phyloP scores from a whole-genome alignment of 225 moss, liverwort and hornwort species.

The Neckera pumila region DNA sequence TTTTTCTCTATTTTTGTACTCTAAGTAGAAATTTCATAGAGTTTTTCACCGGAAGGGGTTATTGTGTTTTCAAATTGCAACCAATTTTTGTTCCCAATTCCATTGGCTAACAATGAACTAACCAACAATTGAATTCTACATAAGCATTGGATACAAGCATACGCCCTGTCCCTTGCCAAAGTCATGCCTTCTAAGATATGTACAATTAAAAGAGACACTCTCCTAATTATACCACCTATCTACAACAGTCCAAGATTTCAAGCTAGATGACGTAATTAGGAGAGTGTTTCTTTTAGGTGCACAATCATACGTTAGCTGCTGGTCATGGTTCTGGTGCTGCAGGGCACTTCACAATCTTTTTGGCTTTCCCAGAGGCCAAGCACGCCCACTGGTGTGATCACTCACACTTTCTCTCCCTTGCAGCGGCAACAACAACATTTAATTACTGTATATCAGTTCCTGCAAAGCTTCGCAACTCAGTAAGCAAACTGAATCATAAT shows the following conservation, averaged over 20 bases:
- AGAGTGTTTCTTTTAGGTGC: not conserved
- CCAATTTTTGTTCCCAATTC: not conserved
- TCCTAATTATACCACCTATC: too few species aligned
- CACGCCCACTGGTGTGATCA: not conserved
- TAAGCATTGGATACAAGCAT: not conserved
- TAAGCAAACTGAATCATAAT: too few species aligned
- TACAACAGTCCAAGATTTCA: not conserved
- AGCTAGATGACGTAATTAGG: too few species aligned
- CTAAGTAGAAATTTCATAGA: too few species aligned
- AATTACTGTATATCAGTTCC: too few species aligned
- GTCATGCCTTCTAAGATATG: not conserved
- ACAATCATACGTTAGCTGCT: not conserved
- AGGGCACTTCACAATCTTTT: not conserved
- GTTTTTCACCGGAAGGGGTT: too few species aligned
- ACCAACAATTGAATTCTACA: not conserved
- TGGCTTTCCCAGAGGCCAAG: not conserved
- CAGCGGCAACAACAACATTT: not conserved
- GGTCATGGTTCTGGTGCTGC: not conserved
- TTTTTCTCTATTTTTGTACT: too few species aligned
- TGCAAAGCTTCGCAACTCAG: not conserved
- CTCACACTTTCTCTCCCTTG: not conserved
- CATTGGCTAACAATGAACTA: fast-evolving
- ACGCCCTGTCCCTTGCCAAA: not conserved
- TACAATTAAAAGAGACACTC: too few species aligned
- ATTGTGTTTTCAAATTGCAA: not conserved